These are phyloP conservation scores for Boletus fagicola DNA, from an alignment of 768 basidiomycete genomes.

Conservation along the genomic window DNA sequence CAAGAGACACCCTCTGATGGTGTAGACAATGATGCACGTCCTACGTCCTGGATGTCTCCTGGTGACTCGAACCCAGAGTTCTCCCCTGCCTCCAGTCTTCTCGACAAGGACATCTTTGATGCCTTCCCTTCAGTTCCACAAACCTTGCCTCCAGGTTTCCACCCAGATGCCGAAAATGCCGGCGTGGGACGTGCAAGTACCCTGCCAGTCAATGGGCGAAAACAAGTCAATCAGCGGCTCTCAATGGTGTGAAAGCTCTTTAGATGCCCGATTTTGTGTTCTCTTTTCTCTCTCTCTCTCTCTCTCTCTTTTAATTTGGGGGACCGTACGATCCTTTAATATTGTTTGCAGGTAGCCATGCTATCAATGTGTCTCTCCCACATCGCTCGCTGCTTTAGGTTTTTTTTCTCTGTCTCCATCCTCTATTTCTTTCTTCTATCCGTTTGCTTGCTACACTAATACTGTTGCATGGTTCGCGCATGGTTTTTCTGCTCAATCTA, in stretches of 20 bases:
- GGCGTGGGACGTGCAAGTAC: slow-evolving; percentile 23
- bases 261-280: slow-evolving; percentile 8
- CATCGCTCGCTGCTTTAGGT: neutral
- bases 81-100: slow-evolving; percentile 36
- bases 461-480: slow-evolving; percentile 23
- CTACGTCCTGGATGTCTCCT: slow-evolving; percentile 49
- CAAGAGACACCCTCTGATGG: slow-evolving; percentile 12
- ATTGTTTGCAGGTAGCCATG: slow-evolving; percentile 9
- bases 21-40: slow-evolving; percentile 28
- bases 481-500: slow-evolving; percentile 28
- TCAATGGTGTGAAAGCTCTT: slow-evolving; percentile 21
- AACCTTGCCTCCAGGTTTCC: slow-evolving; percentile 38
- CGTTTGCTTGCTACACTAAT: slow-evolving; percentile 19
- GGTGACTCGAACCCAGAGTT: slow-evolving; percentile 40
- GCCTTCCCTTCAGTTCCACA: slow-evolving; percentile 72
- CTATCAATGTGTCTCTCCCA: slow-evolving; percentile 7
- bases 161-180: slow-evolving; percentile 13
- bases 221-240: slow-evolving; percentile 23
- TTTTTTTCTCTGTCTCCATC: neutral
- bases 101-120: slow-evolving; percentile 64
- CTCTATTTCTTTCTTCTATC: neutral
- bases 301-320: neutral
- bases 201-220: slow-evolving; percentile 29
- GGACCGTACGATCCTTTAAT: neutral
- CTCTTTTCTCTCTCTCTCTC: neutral